Evolutionary conservation across 2,329 filamentous ascomycete species (phyloP).

Genomic region (Calonectria multiphialidica): DNA sequence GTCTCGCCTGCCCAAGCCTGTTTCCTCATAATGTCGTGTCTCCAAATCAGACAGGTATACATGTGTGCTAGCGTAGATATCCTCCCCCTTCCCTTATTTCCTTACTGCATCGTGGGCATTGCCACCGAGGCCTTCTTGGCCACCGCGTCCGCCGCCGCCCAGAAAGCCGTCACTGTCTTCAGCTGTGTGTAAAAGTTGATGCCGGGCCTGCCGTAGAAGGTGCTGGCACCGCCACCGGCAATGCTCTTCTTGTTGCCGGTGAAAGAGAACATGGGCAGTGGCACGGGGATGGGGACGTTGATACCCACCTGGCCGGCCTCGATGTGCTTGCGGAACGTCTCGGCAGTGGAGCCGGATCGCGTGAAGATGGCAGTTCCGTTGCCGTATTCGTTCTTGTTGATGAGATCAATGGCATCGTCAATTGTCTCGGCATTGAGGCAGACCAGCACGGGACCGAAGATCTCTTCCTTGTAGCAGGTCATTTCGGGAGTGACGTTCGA

Average conservation of each 20-base stretch:
- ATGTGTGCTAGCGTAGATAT: neutral
- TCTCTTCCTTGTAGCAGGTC: slow-evolving; percentile 88
- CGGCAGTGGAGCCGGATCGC: slow-evolving; percentile 79
- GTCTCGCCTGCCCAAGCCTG: neutral
- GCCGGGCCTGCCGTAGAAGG: slow-evolving; percentile 95
- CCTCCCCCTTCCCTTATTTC: neutral
- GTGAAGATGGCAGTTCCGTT: slow-evolving; percentile 92
- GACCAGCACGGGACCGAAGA: slow-evolving; percentile 87
- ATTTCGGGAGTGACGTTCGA: slow-evolving; percentile 83
- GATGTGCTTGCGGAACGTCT: slow-evolving; percentile 83
- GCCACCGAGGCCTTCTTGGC: slow-evolving; percentile 86
- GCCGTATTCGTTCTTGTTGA: slow-evolving; percentile 89
- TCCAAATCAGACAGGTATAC: neutral
- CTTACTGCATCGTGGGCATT: slow-evolving; percentile 76
- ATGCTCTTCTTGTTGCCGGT: slow-evolving; percentile 89
- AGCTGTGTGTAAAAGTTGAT: slow-evolving; percentile 96
- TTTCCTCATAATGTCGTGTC: neutral
- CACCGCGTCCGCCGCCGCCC: slow-evolving; percentile 87
- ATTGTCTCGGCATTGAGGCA: slow-evolving; percentile 83
- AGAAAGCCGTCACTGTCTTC: slow-evolving; percentile 96
- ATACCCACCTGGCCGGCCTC: slow-evolving; percentile 89
- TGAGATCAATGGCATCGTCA: slow-evolving; percentile 83
- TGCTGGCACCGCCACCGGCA: slow-evolving; percentile 90
- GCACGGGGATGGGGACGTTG: slow-evolving; percentile 84
- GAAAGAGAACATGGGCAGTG: slow-evolving; percentile 79